Evolutionary conservation across 1,139 yeast genomes (phyloP).

Genomic region (Yamadazyma pseudoaaseri): DNA sequence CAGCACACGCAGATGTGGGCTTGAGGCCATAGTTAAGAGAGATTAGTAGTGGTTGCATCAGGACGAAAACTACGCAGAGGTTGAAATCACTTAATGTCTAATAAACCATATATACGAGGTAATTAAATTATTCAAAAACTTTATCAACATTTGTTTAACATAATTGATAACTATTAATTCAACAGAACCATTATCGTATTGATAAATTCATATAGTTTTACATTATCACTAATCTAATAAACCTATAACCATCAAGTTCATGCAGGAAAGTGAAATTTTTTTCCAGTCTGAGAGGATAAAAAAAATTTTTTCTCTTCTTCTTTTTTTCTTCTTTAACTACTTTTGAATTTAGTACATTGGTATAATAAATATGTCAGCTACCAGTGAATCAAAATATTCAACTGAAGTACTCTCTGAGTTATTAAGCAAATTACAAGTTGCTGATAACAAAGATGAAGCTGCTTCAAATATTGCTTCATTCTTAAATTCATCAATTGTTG

Average conservation of each 20-base stretch:
- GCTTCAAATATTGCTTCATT: conserved; percentile 90
- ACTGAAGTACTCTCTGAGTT: conserved; percentile 89
- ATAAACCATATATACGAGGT: too few relatives aligned
- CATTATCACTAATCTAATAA: too few relatives aligned
- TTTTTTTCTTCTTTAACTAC: conserved; percentile 10
- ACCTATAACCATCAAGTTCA: not conserved
- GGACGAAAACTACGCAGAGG: not conserved
- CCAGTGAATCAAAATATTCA: conserved; percentile 63
- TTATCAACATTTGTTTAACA: too few relatives aligned
- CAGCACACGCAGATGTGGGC: not conserved
- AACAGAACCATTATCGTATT: too few relatives aligned
- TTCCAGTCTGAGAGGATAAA: too few relatives aligned
- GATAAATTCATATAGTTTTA: too few relatives aligned
- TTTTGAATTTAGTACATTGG: conserved; percentile 9
- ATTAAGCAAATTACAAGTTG: conserved; percentile 88
- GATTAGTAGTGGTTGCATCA: not conserved
- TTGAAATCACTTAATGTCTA: too few relatives aligned
- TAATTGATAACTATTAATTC: too few relatives aligned
- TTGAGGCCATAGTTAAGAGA: too few relatives aligned
- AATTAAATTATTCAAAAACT: too few relatives aligned
- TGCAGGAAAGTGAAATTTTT: conserved; percentile 5
- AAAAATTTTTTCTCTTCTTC: conserved; percentile 8
- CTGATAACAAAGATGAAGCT: conserved; percentile 85
- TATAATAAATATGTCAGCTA: conserved; percentile 48
- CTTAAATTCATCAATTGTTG: conserved; percentile 95